Base-by-base conservation (phyloP, 2,329 filamentous ascomycete genomes). In the Exserohilum rostratum region DNA sequence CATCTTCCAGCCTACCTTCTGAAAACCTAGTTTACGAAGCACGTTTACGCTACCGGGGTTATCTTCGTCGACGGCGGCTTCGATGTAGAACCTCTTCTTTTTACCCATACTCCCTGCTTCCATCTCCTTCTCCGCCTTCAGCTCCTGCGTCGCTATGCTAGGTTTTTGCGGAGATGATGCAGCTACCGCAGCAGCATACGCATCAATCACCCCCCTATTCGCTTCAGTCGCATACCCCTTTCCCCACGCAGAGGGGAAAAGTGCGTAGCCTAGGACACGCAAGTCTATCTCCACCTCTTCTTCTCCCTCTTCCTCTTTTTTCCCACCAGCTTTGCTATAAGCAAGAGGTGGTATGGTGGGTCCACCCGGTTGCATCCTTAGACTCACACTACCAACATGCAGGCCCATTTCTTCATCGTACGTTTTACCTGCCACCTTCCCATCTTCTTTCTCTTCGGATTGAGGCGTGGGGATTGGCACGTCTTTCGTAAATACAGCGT, bases 211-310 rank as follows among this genome's bases (percentile, higher is more conserved):
- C 6, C 47, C 67, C 2, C 46, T 27, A 3, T 38, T 53, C 6
- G 68, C 64, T 55, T 73, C 69, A 0, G 67, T 73, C 3, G 62
- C 68, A 35, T 70, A 70, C 2, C 69, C 68, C n/a, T 60, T 63
- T 2, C 68, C 68, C 48, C 62, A 64, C 3, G 58, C 50, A 1
- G 46, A 31, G 4, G 49, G 38, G 20, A 69, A 66, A 6, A 67
- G 58, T 1, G 63, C 57, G 46, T 72, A 72, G 1, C 67, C 69
- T 6, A 72, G 5, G 1, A 52, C 52, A 6, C 65, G 47, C 6
- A 66, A n/a, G 11, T 61, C 46, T 7, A 66, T 2, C 22, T 25
- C 7, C 22, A 5, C 7, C 22, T 25, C 3, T 20, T 9, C 22
- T 40, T 5, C 22, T 15, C 13, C 3, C 27, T n/a, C 20, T 17